Evolutionary conservation across 257 asterid genomes (phyloP).

Genomic region (Nicotiana tomentosiformis): DNA sequence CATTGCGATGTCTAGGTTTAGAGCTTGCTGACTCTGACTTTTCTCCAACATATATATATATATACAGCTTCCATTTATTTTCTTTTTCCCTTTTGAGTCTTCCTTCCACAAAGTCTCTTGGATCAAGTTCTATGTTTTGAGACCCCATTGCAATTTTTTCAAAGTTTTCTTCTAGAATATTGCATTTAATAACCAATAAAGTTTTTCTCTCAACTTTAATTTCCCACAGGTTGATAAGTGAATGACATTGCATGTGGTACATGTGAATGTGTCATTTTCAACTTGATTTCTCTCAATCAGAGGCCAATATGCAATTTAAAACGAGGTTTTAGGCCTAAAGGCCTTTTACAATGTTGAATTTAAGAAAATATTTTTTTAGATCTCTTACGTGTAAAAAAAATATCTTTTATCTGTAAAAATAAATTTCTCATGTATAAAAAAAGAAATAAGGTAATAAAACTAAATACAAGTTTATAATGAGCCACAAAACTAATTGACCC

Average conservation of each 20-base stretch:
- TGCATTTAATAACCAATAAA: background rate
- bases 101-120: too few species aligned
- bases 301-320: background rate
- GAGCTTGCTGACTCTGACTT: background rate
- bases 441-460: too few species aligned
- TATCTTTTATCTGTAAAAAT: too few species aligned
- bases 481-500: too few species aligned
- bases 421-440: too few species aligned
- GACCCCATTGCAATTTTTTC: background rate
- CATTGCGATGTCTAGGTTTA: background rate
- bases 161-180: background rate
- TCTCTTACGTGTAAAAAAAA: too few species aligned
- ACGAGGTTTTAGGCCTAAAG: too few species aligned
- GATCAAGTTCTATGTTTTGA: background rate
- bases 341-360: too few species aligned
- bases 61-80: background rate
- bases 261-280: background rate
- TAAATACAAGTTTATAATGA: too few species aligned
- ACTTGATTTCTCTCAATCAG: background rate
- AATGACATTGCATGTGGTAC: background rate
- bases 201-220: background rate
- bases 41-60: too few species aligned
- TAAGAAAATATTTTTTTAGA: too few species aligned
- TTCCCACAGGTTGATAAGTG: background rate
- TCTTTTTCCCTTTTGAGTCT: background rate